phyloP scores from a whole-genome alignment of 208 protist genomes.

The Herpetomonas samuelpessoai region DNA sequence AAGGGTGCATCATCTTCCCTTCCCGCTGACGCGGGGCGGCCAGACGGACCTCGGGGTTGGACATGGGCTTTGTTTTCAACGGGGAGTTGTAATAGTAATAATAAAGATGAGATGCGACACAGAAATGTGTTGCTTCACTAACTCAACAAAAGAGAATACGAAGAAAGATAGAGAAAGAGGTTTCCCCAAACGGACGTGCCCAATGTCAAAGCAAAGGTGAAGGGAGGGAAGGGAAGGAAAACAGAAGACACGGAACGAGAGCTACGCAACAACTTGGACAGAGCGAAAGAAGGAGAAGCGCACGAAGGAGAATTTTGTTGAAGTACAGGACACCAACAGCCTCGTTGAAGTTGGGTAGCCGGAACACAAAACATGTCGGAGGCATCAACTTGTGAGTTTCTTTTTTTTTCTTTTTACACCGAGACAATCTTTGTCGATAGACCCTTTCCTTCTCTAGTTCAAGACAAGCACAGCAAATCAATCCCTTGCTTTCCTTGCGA shows the following conservation, averaged over 20 bases:
- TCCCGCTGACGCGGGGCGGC: slow-evolving; percentile 36
- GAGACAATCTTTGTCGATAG: too few species aligned
- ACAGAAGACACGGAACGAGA: not conserved
- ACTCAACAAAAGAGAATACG: not conserved
- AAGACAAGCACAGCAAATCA: too few species aligned
- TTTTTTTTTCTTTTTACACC: too few species aligned
- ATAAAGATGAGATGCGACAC: not conserved
- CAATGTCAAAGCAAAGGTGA: slow-evolving; percentile 15
- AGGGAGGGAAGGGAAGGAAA: slow-evolving; percentile 1
- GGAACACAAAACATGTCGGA: too few species aligned
- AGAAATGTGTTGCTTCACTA: not conserved
- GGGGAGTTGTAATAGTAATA: not conserved
- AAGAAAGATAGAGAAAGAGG: slow-evolving; percentile 7
- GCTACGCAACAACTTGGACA: slow-evolving; percentile 8
- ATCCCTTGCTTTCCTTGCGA: too few species aligned
- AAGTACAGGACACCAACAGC: too few species aligned
- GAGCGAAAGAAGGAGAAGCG: too few species aligned
- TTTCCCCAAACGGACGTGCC: too few species aligned
- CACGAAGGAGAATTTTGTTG: too few species aligned
- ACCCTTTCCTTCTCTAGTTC: too few species aligned
- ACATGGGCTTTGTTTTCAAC: slow-evolving; percentile 18
- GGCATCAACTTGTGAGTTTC: too few species aligned
- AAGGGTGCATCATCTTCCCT: slow-evolving; percentile 76
- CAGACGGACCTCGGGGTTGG: slow-evolving; percentile 54
- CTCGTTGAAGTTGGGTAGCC: too few species aligned